Base-by-base conservation (phyloP, 768 basidiomycete species). In the Phaeolepiota aurea region DNA sequence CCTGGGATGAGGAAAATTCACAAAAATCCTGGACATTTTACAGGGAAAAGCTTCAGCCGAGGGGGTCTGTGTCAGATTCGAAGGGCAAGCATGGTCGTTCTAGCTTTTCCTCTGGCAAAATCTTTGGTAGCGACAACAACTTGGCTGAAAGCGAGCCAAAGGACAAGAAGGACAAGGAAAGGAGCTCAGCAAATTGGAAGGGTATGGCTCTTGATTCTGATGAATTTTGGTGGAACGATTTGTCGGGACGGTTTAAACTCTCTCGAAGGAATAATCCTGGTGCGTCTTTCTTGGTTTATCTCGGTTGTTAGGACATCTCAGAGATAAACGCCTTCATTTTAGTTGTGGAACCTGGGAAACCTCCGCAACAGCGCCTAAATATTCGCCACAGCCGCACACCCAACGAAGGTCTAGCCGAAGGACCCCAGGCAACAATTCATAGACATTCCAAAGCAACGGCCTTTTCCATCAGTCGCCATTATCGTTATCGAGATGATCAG, bases 401-500 rank as follows among this genome's bases (percentile, higher is more conserved):
- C 38, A 34, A 48, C 43, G 11, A 20, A 3, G 68, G 66, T 23
- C 60, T 56, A 4, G 61, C 58, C 21, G 69, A 68, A 22, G 81
- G 83, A 1, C 84, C 86, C 0, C 64, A 68, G 16, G 69, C 76
- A 22, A 78, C 82, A 40, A 76, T 90, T 21, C 88, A 90, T 59
- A 86, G 85, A 48, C 87, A 90, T 54, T 86, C 87, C 1, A 77
- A 82, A 41, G 82, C 82, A 3, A 62, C 74, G 20, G 87, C 84
- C 1, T 88, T 87, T 58, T 87, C 87, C 0, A 75, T 90, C 36
- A 80, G 82, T 57, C 76, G 87, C 18, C 74, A 76, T 41, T 77
- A 82, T 40, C 57, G 60, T 14, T 20, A 22, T 20, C 15, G 21
- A 22, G 37, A 38, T 10, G 5, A 10, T 15, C 9, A 13, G 15